A percentile compares a stretch with the other conserved stretches of the same genome.
These are phyloP conservation scores for Rhodotorula sp. DNA, from an alignment of 1,284 basidiomycete genomes.

Conservation along the genomic window DNA sequence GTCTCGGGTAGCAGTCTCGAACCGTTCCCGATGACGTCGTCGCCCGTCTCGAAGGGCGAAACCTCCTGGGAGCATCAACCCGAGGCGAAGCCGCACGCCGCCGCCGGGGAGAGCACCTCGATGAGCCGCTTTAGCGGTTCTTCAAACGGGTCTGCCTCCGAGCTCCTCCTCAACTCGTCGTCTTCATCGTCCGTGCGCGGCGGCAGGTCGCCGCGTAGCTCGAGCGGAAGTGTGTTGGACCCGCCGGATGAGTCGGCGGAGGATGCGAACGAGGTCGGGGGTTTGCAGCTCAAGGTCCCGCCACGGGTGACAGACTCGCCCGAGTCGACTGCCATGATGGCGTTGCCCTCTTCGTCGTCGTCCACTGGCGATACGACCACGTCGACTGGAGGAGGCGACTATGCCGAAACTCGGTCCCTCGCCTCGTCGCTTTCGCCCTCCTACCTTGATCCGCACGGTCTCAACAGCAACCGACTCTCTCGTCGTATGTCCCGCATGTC, in stretches of 20 bases:
- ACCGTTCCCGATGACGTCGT: neutral
- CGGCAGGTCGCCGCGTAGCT: slow-evolving; percentile 22
- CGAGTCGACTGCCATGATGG: slow-evolving; percentile 15
- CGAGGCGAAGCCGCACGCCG: neutral
- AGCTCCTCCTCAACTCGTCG: slow-evolving; percentile 32
- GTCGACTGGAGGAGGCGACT: slow-evolving; percentile 6
- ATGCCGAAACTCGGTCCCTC: slow-evolving; percentile 22
- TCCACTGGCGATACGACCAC: slow-evolving; percentile 1
- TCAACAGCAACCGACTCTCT: slow-evolving; percentile 13
- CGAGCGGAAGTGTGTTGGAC: slow-evolving; percentile 17
- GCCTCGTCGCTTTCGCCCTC: slow-evolving; percentile 25
- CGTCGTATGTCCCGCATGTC: slow-evolving; percentile 29
- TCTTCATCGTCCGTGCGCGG: neutral
- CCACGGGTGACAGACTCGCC: slow-evolving; percentile 7
- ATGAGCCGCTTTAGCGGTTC: slow-evolving; percentile 66
- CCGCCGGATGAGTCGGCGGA: slow-evolving; percentile 32
- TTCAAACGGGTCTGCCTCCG: slow-evolving; percentile 60
- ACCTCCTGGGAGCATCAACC: slow-evolving; percentile 36
- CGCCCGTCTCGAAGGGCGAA: neutral
- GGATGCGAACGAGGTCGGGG: slow-evolving; percentile 5
- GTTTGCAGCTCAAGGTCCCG: neutral
- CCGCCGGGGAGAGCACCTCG: neutral
- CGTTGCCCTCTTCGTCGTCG: slow-evolving; percentile 10
- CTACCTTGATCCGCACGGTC: slow-evolving; percentile 18
- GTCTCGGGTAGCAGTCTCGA: neutral